A percentile compares a stretch with the other conserved stretches of the same genome.
Evolutionary conservation across 2,329 filamentous ascomycete species (phyloP).

Genomic region (Metarhizium guizhouense): DNA sequence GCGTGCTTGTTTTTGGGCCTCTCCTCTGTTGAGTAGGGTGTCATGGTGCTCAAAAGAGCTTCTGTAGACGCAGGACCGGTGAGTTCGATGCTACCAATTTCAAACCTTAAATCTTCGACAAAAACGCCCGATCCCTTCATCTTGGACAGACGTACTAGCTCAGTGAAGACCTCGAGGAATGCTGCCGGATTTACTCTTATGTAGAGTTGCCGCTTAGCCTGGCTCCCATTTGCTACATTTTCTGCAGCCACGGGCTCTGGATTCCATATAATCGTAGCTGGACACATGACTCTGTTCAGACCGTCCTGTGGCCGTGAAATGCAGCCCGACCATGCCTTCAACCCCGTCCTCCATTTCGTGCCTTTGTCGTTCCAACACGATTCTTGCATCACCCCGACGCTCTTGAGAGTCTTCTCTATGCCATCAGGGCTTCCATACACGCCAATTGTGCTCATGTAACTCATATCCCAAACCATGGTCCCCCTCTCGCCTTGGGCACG

Average conservation of each 20-base stretch:
- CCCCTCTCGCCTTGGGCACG: slow-evolving; percentile 67
- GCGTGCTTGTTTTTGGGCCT: slow-evolving; percentile 29
- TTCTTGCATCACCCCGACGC: slow-evolving; percentile 52
- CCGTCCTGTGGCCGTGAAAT: slow-evolving; percentile 46
- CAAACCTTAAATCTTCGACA: slow-evolving; percentile 61
- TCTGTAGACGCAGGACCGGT: slow-evolving; percentile 69
- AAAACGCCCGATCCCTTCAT: slow-evolving; percentile 52
- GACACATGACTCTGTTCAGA: slow-evolving; percentile 53
- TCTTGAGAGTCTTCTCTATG: slow-evolving; percentile 56
- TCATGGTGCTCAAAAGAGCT: slow-evolving; percentile 60
- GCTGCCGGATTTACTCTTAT: slow-evolving; percentile 77
- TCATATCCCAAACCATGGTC: slow-evolving; percentile 84
- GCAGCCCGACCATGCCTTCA: slow-evolving; percentile 38
- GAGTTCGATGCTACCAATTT: slow-evolving; percentile 52
- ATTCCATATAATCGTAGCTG: slow-evolving; percentile 70
- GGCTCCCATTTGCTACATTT: slow-evolving; percentile 15
- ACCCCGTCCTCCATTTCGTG: slow-evolving; percentile 58
- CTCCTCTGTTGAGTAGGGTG: slow-evolving; percentile 32
- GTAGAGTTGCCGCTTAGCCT: slow-evolving; percentile 41
- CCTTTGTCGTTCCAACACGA: slow-evolving; percentile 55
- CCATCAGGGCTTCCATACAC: slow-evolving; percentile 59
- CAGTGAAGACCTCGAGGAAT: slow-evolving; percentile 60
- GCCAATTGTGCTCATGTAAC: slow-evolving; percentile 82
- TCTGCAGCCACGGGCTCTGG: slow-evolving; percentile 25
- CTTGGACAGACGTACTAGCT: slow-evolving; percentile 48